A percentile compares a stretch with the other conserved stretches of the same genome.
Conservation (phyloP, 805 yeast species). For the Yamadazyma insecticola region DNA sequence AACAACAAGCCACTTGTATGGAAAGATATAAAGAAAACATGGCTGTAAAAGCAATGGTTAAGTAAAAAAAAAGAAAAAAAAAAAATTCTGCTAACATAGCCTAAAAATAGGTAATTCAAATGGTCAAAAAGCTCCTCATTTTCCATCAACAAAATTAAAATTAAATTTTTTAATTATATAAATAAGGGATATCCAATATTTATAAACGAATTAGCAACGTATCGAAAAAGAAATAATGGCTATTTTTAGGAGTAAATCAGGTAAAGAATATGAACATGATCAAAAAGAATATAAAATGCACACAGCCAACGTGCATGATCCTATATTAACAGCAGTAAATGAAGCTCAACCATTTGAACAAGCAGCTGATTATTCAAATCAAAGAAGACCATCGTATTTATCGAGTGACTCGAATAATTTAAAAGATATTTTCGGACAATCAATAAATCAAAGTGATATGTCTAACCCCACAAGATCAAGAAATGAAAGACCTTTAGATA, state of each 20-base stretch:
- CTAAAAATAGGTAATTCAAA: no score
- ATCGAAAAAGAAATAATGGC: conserved; percentile 22
- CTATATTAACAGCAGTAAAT: conserved; percentile 87
- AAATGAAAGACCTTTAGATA: conserved; percentile 95
- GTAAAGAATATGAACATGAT: conserved; percentile 8
- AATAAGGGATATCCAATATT: no score
- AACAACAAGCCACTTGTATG: no score
- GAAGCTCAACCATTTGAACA: conserved; percentile 94
- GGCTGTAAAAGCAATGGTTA: no score
- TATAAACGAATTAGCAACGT: no score
- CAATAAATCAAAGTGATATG: conserved; percentile 73
- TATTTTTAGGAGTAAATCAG: conserved; percentile 27
- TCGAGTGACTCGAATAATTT: conserved; percentile 50
- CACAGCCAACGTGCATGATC: conserved; percentile 69
- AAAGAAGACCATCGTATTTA: conserved; percentile 39
- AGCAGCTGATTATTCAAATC: conserved; percentile 30
- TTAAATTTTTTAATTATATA: no score
- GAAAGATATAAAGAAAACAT: no score
- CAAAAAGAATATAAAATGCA: conserved; percentile 46
- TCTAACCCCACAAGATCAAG: conserved; percentile 92
- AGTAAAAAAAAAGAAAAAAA: no score
- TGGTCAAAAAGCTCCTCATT: no score
- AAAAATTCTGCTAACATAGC: no score
- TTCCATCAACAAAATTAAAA: no score
- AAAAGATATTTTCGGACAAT: conserved; percentile 82